Evolutionary conservation across 225 moss, liverwort and hornwort species (phyloP).

Genomic region (Climacium dendroides): DNA sequence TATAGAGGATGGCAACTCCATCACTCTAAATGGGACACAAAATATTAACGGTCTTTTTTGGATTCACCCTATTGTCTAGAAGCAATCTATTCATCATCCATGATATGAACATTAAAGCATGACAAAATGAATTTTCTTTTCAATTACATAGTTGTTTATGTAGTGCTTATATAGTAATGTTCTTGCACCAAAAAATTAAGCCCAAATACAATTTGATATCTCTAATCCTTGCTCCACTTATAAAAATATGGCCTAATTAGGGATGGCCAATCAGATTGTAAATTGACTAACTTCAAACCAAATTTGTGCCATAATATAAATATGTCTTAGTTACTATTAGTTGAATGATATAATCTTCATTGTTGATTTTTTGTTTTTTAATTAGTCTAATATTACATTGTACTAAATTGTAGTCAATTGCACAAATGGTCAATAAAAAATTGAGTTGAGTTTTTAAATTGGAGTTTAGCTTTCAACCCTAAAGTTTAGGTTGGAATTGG

Average conservation of each 20-base stretch:
- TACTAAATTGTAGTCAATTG: rapidly evolving
- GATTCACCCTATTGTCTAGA: not conserved
- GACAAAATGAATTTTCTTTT: not conserved
- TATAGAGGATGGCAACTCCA: no score
- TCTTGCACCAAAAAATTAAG: not conserved
- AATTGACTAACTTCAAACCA: not conserved
- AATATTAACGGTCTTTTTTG: no score
- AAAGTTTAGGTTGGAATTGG: not conserved
- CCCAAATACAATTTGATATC: not conserved
- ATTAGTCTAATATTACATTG: no score
- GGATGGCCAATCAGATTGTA: not conserved
- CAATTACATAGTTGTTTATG: not conserved
- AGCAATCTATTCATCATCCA: not conserved
- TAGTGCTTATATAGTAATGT: not conserved
- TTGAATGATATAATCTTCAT: not conserved
- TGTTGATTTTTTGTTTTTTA: no score
- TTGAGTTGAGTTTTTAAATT: not conserved
- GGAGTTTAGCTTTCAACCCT: rapidly evolving
- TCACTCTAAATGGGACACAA: no score
- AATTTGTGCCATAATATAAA: not conserved
- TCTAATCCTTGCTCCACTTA: not conserved
- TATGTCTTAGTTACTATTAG: rapidly evolving
- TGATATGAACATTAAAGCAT: not conserved
- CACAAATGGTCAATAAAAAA: rapidly evolving
- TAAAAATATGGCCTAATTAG: not conserved